Percentiles rank a stretch among this genome's conserved stretches.
Conservation (phyloP, 768 basidiomycete species). For the Lactifluus pinguis region DNA sequence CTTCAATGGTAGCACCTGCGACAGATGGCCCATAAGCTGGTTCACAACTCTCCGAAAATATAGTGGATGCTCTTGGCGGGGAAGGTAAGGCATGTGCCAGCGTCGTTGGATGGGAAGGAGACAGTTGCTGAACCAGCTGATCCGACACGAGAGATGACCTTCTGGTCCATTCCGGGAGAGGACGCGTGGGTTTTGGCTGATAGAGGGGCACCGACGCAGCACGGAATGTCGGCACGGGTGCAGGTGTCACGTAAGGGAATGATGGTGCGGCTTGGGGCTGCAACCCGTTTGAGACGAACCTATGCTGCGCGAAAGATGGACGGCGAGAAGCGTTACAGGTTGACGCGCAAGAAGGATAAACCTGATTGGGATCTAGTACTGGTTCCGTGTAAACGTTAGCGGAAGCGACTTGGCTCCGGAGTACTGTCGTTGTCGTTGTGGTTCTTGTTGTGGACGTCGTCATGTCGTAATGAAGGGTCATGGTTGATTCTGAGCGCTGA, state of each 20-base stretch:
- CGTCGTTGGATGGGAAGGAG: not conserved
- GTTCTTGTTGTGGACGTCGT: not conserved
- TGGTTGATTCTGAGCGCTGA: not conserved
- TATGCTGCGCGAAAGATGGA: not conserved
- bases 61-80: not conserved
- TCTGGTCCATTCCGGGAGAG: slow-evolving; percentile 17
- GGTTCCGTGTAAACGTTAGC: not conserved
- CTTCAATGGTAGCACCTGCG: slow-evolving; percentile 5
- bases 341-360: not conserved
- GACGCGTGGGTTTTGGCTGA: slow-evolving; percentile 14
- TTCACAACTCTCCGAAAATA: not conserved
- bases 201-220: not conserved
- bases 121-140: not conserved
- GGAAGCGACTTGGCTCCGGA: not conserved
- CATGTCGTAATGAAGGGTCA: not conserved
- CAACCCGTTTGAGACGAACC: not conserved
- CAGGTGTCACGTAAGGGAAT: not conserved
- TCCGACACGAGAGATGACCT: slow-evolving; percentile 8
- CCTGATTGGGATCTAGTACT: not conserved
- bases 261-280: not conserved
- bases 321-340: not conserved
- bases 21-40: slow-evolving; percentile 13
- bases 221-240: not conserved
- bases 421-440: not conserved
- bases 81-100: not conserved